Base-by-base conservation (phyloP, 208 protist species). In the Ichthyophonus hoferi region DNA sequence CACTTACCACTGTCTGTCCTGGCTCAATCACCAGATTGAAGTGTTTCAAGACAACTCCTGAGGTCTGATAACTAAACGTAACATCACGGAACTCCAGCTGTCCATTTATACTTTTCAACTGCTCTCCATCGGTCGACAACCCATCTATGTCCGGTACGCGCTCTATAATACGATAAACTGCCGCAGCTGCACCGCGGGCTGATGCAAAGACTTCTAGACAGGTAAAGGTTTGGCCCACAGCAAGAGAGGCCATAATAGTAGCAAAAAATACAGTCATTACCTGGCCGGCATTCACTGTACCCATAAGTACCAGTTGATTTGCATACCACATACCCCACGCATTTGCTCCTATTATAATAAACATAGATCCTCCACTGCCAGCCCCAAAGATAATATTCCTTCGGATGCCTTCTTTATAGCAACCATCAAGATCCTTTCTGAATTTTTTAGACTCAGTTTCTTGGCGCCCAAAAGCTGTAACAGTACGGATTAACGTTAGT, bases 21-120 rank as follows among this genome's bases (percentile, higher is more conserved):
- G 88, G 42, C 17, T 79, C 34, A n/a, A 94, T 67, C 1, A 1
- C 7, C 12, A 91, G 39, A 31, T 42, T 88, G 14, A 94, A 85
- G 35, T 83, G 89, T 2, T 90, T 40, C 43, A 94, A 87, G 37
- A 95, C 88, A 1, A 40, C 43, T 17, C 50, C 14, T 81, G 77
- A 81, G 38, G 79, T 85, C 35, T 39, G 14, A 76, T 95, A 95
- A 2, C 41, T 42, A 84, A 95, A 95, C 14, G 24, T 7, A 0
- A 95, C 88, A 42, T 93, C 79, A 35, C 79, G 35, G n/a, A 95
- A 92, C 58, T 91, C 88, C 39, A 95, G 94, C 7, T 92, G 58
- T 40, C 94, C 94, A 14, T 39, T 58, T 37, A 85, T 12, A 2
- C 17, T 58, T 12, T 37, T 7, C 33, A 85, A 14, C 2, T 37